Evolutionary conservation across 2,329 filamentous ascomycete genomes (phyloP), one percentile per base, ranked within the genome.

Genomic region (Aspergillus intermedius): DNA sequence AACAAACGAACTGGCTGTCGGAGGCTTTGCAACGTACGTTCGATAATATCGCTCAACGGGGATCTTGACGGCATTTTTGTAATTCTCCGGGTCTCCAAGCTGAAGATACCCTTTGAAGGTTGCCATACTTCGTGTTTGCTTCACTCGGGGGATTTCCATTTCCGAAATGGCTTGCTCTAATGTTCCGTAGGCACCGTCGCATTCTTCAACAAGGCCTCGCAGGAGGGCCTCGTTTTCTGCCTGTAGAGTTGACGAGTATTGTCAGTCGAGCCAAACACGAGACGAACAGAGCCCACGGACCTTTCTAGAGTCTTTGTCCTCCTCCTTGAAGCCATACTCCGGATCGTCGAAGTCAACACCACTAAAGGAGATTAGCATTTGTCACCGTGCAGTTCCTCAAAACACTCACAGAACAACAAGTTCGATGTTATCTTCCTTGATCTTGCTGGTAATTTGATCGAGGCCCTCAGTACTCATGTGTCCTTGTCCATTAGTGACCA

Each of bases 321-420:
- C 90, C 70, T 97, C 91, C 66, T 95, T 95, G 64, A 88, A 87
- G 39, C 91, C 91, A 62, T 86, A 95, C 2, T 95, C 90, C 1
- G 81, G 65, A 65, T 96, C 90, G 63, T 98, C 90, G 67, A 98
- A 97, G 65, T 98, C 93, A 15, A 95, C 81, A 12, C 93, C 93
- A 47, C 86, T 91, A 49, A 3, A 40, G 19, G 25, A 28, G 19
- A 49, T 68, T 65, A 71, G 64, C 42, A 41, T 35, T 34, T 5
- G 19, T 12, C 28, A 23, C 21, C 4, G 1, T 15, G 5, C 2
- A 5, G 1, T 6, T 25, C 2, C 52, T 4, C 19, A 23, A 23
- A 17, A 10, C 25, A 77, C 86, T 68, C 68, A 90, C 85, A 97
- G 71, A 9, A 97, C 73, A 1, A 85, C 78, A 40, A 98, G 74